Conservation (phyloP, 768 basidiomycete genomes). For the Rhodotorula babjevae region DNA sequence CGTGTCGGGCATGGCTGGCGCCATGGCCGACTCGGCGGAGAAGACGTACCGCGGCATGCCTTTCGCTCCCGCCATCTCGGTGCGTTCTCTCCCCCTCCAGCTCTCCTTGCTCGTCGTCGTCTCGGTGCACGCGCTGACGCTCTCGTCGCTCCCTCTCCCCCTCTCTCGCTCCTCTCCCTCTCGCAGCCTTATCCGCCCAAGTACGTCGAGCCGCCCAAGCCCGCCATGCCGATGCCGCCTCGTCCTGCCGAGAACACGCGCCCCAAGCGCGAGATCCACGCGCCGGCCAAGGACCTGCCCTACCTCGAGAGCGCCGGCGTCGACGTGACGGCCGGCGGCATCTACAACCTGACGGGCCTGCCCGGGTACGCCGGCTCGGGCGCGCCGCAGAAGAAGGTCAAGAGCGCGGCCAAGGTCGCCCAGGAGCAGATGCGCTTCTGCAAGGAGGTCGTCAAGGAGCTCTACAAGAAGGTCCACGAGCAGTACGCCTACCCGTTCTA, state of each 20-base stretch:
- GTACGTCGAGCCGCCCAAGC: slow-evolving; percentile 16
- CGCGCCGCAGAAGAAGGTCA: slow-evolving; percentile 21
- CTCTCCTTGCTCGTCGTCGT: not conserved
- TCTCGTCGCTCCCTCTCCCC: too few species aligned
- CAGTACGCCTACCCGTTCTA: slow-evolving; percentile 75
- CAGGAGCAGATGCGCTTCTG: slow-evolving; percentile 82
- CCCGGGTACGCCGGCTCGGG: slow-evolving; percentile 49
- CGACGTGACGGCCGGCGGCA: slow-evolving; percentile 48
- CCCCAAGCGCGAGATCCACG: slow-evolving; percentile 98
- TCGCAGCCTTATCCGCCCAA: slow-evolving; percentile 33
- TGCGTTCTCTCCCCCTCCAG: slow-evolving; percentile 1
- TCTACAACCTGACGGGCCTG: slow-evolving; percentile 58
- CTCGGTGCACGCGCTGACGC: too few species aligned
- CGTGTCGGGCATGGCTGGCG: slow-evolving; percentile 71
- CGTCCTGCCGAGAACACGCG: slow-evolving; percentile 62
- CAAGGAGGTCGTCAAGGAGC: slow-evolving; percentile 64
- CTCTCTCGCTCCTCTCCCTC: too few species aligned
- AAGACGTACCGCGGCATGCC: slow-evolving; percentile 82
- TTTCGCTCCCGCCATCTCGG: slow-evolving; percentile 50
- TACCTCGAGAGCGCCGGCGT: slow-evolving; percentile 53
- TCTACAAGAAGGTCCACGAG: slow-evolving; percentile 74
- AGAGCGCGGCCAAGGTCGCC: slow-evolving; percentile 50
- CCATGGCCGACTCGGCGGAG: slow-evolving; percentile 77
- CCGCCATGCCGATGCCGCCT: slow-evolving; percentile 52
- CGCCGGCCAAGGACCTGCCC: slow-evolving; percentile 83